Base-by-base conservation (phyloP, 768 basidiomycete genomes). In the Phlebiopsis gigantea region DNA sequence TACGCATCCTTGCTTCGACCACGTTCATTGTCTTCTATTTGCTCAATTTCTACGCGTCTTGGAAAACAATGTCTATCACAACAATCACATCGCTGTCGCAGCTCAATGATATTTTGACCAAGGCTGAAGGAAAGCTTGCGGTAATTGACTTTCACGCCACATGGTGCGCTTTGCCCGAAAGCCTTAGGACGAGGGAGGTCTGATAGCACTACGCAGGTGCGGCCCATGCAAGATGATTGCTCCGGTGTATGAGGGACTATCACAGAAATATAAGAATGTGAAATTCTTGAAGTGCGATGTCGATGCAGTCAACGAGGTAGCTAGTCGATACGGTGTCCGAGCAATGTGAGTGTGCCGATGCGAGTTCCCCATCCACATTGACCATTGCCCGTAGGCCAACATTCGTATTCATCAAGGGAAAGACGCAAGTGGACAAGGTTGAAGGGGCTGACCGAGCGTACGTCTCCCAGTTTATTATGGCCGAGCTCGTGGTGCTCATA, bases 111-210 rank as follows among this genome's bases (percentile, higher is more conserved):
- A 75, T 88, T 39, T 69, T 90, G 19, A 75, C 77, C 8, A 78
- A 80, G 61, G 79, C 80, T 5, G 78, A 77, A 53, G 76, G 79
- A 53, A 89, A 88, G 64, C 66, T 90, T 21, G 79, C 87, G 17
- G 89, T 93, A 57, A 89, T 93, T 58, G 90, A 93, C 71, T 93
- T 93, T 65, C 88, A 91, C 68, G 90, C 90, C 55, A 80, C 84
- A 59, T 93, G 90, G 90, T 89, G 61, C 61, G 72, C 62, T n/a
- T 10, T 9, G 31, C 3, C 34, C 19, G 17, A 8, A 30, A 28
- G 19, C 19, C 21, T 39, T 19, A 4, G 25, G 39, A 28, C 34
- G 15, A 26, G 24, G 21, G 45, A 52, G 53, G 51, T 60, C 53
- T 67, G 45, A 61, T 56, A 28, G 43, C 6, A 48, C 56, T 15